Percentiles rank a stretch among this genome's conserved stretches.
These are phyloP conservation scores for Fusarium mexicanum DNA, from an alignment of 2,329 filamentous ascomycete genomes.

Conservation along the genomic window DNA sequence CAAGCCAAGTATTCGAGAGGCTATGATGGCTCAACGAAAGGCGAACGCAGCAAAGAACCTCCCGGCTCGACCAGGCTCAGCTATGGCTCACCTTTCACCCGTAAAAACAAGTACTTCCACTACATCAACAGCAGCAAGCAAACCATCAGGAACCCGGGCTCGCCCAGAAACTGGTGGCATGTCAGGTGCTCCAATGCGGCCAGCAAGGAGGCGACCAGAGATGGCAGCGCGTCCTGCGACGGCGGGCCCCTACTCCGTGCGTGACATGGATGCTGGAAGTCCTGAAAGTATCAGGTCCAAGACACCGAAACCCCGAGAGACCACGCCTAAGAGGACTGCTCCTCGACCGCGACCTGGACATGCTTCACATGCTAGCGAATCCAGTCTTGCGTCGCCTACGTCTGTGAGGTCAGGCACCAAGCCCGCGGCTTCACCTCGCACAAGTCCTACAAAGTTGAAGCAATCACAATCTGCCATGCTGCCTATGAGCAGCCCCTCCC, in stretches of 20 bases:
- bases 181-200: slow-evolving; percentile 71
- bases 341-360: slow-evolving; percentile 60
- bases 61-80: slow-evolving; percentile 68
- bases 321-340: slow-evolving; percentile 62
- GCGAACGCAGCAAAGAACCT: slow-evolving; percentile 62
- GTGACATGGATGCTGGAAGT: slow-evolving; percentile 57
- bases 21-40: slow-evolving; percentile 85
- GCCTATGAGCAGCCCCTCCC: slow-evolving; percentile 55
- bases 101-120: slow-evolving; percentile 51
- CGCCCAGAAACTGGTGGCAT: slow-evolving; percentile 65
- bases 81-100: slow-evolving; percentile 70
- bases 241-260: slow-evolving; percentile 71
- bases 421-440: slow-evolving; percentile 51
- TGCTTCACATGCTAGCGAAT: slow-evolving; percentile 61
- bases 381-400: slow-evolving; percentile 58
- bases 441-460: slow-evolving; percentile 54
- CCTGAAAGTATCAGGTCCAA: slow-evolving; percentile 60
- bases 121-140: slow-evolving; percentile 44
- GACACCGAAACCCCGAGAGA: slow-evolving; percentile 61
- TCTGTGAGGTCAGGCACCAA: slow-evolving; percentile 46
- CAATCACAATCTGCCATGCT: slow-evolving; percentile 44
- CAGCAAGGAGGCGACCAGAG: slow-evolving; percentile 66
- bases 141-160: slow-evolving; percentile 51
- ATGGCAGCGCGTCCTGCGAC: slow-evolving; percentile 69
- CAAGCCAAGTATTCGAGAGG: slow-evolving; percentile 79